phyloP scores from a whole-genome alignment of 164 flowering plant genomes.

The Annona cherimola region DNA sequence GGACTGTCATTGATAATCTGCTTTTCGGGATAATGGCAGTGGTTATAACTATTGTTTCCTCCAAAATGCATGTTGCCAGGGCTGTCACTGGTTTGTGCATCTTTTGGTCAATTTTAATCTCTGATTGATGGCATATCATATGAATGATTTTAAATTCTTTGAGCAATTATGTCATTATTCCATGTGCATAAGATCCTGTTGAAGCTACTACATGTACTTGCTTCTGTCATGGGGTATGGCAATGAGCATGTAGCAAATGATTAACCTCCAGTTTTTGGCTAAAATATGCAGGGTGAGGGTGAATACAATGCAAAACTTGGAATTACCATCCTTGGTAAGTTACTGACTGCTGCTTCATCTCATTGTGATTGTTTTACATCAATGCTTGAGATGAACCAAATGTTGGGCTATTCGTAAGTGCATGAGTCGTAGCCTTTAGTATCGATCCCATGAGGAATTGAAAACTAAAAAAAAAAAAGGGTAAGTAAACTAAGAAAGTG shows the following conservation, averaged over 20 bases:
- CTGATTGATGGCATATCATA: background rate
- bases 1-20: no score
- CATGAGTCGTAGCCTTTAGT: background rate
- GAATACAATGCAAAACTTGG: conserved; percentile 69
- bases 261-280: background rate
- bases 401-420: background rate
- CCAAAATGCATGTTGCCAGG: no score
- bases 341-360: conserved; percentile 1
- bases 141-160: background rate
- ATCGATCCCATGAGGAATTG: no score
- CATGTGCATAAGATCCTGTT: background rate
- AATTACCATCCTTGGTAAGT: conserved; percentile 64
- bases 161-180: background rate
- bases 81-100: no score
- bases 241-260: background rate
- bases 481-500: no score
- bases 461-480: no score
- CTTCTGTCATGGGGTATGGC: background rate
- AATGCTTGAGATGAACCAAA: background rate
- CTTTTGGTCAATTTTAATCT: background rate
- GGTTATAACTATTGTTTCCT: no score
- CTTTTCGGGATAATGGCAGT: no score
- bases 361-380: background rate
- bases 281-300: conserved; percentile 43
- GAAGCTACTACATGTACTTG: background rate